phyloP scores from a whole-genome alignment of 2,329 filamentous ascomycete genomes.

The Ceratocystis cubensis region DNA sequence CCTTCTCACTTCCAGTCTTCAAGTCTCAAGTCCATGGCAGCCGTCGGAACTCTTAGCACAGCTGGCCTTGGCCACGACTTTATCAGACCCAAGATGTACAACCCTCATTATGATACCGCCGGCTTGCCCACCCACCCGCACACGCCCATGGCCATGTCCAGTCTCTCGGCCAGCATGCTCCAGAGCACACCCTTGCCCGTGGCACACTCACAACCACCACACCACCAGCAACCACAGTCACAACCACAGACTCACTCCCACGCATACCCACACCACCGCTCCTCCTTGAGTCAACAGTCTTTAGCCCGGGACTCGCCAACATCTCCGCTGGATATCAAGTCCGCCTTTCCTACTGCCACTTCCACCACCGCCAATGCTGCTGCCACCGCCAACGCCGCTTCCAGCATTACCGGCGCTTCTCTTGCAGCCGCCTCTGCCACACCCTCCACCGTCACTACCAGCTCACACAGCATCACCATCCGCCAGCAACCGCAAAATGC shows the following conservation, averaged over 20 bases:
- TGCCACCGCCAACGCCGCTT: not conserved
- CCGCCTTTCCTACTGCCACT: not conserved
- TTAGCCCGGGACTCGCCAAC: not conserved
- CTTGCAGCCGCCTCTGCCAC: not conserved
- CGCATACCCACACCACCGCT: constrained; percentile 5
- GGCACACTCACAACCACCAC: constrained; percentile 4
- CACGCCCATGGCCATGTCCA: constrained; percentile 15
- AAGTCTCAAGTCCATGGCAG: constrained; percentile 18
- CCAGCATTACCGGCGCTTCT: not conserved
- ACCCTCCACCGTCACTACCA: constrained; percentile 6
- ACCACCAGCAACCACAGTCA: not conserved
- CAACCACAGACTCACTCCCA: constrained; percentile 1
- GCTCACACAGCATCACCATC: constrained; percentile 34
- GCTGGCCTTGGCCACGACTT: constrained; percentile 20
- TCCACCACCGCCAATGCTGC: not conserved
- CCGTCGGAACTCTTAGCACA: constrained; percentile 15
- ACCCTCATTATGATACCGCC: constrained; percentile 9
- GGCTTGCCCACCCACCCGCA: constrained; percentile 7
- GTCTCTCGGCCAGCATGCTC: constrained; percentile 7
- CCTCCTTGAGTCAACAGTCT: constrained; percentile 12
- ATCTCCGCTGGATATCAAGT: constrained; percentile 1
- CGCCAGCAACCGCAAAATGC: constrained; percentile 56
- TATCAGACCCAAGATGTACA: constrained; percentile 18
- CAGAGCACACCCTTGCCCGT: constrained; percentile 1
- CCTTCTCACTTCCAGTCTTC: not conserved